Base-by-base conservation (phyloP, 768 basidiomycete species). In the Leccinum aurantiacum region DNA sequence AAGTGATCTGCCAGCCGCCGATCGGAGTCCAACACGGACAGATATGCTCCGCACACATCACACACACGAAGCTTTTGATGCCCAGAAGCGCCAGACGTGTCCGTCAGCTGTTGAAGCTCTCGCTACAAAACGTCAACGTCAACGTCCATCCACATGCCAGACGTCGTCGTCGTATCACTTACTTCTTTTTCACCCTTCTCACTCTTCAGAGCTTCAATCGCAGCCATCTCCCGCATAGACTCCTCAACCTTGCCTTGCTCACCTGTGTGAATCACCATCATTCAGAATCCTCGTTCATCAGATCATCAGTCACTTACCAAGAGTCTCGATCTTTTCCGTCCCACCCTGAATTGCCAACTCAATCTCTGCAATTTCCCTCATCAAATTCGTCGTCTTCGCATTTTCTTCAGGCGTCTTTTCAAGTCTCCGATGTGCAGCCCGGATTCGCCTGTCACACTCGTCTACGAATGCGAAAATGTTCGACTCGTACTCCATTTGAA, bases 391-490 rank as follows among this genome's bases (percentile, higher is more conserved):
- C 33, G 96, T 98, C 78, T 98, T 97, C 54, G 95, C 94, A 74
- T 99, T 99, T 81, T 99, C 97, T 78, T 98, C 97, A 35, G 97
- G 97, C 6, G 97, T 99, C 82, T 99, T 99, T 80, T 99, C 97
- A 71, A 99, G 77, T 71, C 97, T 84, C 67, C 94, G 83, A 74
- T 99, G 97, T 48, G 95, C 93, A 41, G 91, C 86, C 41, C 93
- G 82, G 76, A 99, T 98, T 70, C 96, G 83, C 69, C 97, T 80
- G 82, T 99, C 97, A 77, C 96, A 98, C 74, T 99, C 97, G 69
- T 98, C 97, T 62, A 99, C 94, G 72, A 98, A 98, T 3, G 88
- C 83, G 70, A 95, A 94, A 53, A 99, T 94, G 75, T 95, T 95
- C 50, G 90, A 82, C 77, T 98, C 94, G 66, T 98, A 97, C 79